These are phyloP conservation scores for Lactifluus volemus DNA, from an alignment of 768 basidiomycete genomes.

Conservation along the genomic window DNA sequence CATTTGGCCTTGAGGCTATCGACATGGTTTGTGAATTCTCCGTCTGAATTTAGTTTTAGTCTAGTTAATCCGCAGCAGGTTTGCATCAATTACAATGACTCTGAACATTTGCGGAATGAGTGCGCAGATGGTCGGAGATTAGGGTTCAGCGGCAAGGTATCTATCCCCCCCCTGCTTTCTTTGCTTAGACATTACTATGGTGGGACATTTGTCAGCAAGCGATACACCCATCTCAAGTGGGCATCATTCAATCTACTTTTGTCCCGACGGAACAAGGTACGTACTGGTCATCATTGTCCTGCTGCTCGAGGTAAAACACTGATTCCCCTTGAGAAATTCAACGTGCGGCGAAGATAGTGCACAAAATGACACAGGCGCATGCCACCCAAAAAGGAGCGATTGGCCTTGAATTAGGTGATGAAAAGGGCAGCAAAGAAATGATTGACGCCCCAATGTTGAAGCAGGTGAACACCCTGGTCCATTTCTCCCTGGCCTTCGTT, in stretches of 20 bases:
- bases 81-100: slow-evolving; percentile 80
- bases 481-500: neutral
- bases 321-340: slow-evolving; percentile 47
- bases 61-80: slow-evolving; percentile 39
- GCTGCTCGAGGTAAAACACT: neutral
- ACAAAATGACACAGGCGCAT: slow-evolving; percentile 53
- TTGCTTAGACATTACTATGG: neutral
- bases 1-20: slow-evolving; percentile 76
- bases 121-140: slow-evolving; percentile 69
- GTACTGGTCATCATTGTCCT: slow-evolving; percentile 2
- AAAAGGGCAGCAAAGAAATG: slow-evolving; percentile 56
- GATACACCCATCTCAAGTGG: slow-evolving; percentile 83
- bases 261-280: slow-evolving; percentile 64
- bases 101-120: slow-evolving; percentile 58
- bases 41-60: neutral
- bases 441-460: slow-evolving; percentile 89
- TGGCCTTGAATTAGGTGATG: slow-evolving; percentile 51
- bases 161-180: neutral
- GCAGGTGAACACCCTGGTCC: slow-evolving; percentile 39
- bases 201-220: slow-evolving; percentile 57
- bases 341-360: slow-evolving; percentile 66
- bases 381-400: slow-evolving; percentile 51
- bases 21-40: slow-evolving; percentile 57
- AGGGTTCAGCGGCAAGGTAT: slow-evolving; percentile 88
- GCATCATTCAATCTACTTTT: slow-evolving; percentile 68